A percentile compares a stretch with the other conserved stretches of the same genome.
phyloP scores from a whole-genome alignment of 225 moss, liverwort and hornwort genomes.

The Thuidium tamariscinum region DNA sequence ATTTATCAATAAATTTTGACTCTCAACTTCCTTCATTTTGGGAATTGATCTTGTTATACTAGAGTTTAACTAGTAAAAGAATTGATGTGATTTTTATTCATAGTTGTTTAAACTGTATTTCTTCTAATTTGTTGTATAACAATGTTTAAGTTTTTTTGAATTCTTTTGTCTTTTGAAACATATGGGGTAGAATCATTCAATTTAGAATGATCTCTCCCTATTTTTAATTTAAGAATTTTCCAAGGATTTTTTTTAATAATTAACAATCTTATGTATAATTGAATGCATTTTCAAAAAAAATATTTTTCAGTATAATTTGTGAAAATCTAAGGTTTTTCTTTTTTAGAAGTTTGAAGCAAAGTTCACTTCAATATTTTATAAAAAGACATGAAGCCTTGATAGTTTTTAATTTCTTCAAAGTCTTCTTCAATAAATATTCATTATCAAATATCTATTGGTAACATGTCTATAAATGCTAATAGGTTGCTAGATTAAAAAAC shows the following conservation, averaged over 20 bases:
- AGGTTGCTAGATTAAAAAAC: fast-evolving
- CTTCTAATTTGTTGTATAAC: fast-evolving
- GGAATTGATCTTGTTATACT: fast-evolving
- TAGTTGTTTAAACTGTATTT: background rate
- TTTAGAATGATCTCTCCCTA: background rate
- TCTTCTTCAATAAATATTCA: background rate
- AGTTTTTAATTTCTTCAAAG: background rate
- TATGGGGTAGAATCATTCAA: fast-evolving
- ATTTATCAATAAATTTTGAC: fast-evolving
- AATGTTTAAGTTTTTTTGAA: fast-evolving
- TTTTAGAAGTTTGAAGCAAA: too few species aligned
- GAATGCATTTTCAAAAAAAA: background rate
- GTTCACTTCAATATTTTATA: background rate
- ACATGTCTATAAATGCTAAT: background rate
- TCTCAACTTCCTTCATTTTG: fast-evolving
- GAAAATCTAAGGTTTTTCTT: background rate
- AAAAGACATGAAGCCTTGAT: background rate
- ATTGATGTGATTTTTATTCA: background rate
- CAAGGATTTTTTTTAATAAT: fast-evolving
- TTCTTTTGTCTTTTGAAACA: fast-evolving
- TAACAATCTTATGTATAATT: background rate
- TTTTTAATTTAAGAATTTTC: background rate
- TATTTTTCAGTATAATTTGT: background rate
- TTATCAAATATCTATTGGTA: background rate
- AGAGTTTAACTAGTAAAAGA: background rate